Evolutionary conservation across 305 asterid species (phyloP), one percentile per base, ranked within the genome.

Genomic region (Andrographis paniculata): DNA sequence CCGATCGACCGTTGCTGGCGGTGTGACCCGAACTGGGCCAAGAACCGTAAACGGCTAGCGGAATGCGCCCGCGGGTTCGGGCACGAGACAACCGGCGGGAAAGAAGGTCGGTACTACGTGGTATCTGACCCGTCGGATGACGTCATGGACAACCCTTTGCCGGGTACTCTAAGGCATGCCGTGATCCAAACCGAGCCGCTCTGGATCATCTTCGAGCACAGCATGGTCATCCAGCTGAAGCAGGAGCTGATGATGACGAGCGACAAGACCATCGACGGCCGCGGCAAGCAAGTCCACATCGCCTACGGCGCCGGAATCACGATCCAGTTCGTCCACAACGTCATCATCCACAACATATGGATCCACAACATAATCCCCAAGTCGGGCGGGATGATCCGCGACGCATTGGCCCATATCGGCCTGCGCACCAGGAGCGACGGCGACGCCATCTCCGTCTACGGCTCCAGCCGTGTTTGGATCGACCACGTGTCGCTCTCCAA

Each of bases 241-340:
- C 71, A 82, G 38, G 94, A 86, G 64, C 76, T 86, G 3, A 60
- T 82, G 16, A 65, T 80, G 35, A 48, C 73, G 2, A 70, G 77
- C 44, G 67, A 86, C 70, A 86, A 86, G 65, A 82, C 96, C 18
- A 67, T 80, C 14, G 95, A 86, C 47, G 94, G 95, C 5, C 52
- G 95, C 6, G 95, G 94, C 20, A 74, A 31, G 4, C 57, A 72
- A 17, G 78, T 85, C 59, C 93, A 59, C 59, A 66, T 85, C 24
- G 93, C 95, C 9, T 63, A 72, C 33, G 95, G 92, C 0, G 79
- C 84, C 0, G 87, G 92, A 10, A 10, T 80, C 15, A 80, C 92
- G 1, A 42, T 80, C 46, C 92, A 80, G 14, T 80, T 65, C 20
- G 71, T 77, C 28, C 72, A 56, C 21, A 75, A 80, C 33, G 67